A percentile compares a stretch with the other conserved stretches of the same genome.
Evolutionary conservation across 164 flowering plant species (phyloP).

Genomic region (Hamamelis virginiana): DNA sequence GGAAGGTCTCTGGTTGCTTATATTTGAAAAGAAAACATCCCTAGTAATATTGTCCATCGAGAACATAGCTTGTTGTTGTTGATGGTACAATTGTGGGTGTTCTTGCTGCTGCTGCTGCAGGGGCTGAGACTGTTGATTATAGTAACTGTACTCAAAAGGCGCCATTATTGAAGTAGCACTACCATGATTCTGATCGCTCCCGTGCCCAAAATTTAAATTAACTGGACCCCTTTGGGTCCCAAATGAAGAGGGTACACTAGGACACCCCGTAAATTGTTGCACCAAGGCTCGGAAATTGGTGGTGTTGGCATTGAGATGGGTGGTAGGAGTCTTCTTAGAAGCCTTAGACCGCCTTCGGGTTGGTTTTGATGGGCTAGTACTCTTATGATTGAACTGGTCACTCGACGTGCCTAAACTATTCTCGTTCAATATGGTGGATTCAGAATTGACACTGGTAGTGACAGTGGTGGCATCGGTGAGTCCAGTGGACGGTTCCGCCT

Average conservation of each 20-base stretch:
- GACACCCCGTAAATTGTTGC: slow-evolving; percentile 52
- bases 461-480: slow-evolving; percentile 8
- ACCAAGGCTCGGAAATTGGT: slow-evolving; percentile 47
- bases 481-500: too few species aligned
- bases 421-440: too few species aligned
- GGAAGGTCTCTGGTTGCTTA: not conserved
- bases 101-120: not conserved
- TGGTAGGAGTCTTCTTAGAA: slow-evolving; percentile 36
- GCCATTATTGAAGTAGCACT: not conserved
- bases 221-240: slow-evolving; percentile 27
- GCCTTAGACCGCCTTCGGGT: slow-evolving; percentile 29
- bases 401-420: not conserved
- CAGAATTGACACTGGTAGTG: too few species aligned
- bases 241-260: slow-evolving; percentile 14
- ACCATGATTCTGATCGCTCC: not conserved
- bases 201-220: slow-evolving; percentile 27
- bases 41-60: not conserved
- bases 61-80: not conserved
- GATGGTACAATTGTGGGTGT: not conserved
- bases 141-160: not conserved
- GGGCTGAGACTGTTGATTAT: not conserved
- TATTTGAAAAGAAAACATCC: not conserved
- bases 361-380: slow-evolving; percentile 15
- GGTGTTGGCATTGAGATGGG: slow-evolving; percentile 41
- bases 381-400: slow-evolving; percentile 12